Base-by-base conservation (phyloP, 352 stramenopile species). In the Achlya hypogyna region DNA sequence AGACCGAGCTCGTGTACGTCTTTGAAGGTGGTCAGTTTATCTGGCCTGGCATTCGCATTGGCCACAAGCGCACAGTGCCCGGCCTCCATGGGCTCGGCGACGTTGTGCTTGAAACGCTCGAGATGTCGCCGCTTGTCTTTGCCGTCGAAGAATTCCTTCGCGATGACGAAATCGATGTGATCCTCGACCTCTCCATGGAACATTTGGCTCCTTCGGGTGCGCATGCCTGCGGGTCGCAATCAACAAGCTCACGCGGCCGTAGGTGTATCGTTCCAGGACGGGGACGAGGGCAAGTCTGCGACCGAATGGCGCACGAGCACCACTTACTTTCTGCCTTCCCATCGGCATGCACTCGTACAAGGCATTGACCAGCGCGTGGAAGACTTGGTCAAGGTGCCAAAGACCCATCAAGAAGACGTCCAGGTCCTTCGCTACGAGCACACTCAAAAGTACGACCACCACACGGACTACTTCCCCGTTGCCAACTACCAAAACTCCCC, bases 11-110 rank as follows among this genome's bases (percentile, higher is more conserved):
- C 53, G 79, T 88, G 35, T 91, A 83, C 56, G 63, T 91, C 25
- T 88, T 91, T 53, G 82, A 91, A 69, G 79, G 82, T 42, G 82
- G 79, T 0, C 79, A 88, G 56, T 89, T 91, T 66, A 83, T 89
- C 62, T 91, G 82, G 79, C 82, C 82, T 20, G 82, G 79, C 1
- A 70, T 89, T 62, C 71, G 73, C 31, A 72, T 91, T 51, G 80
- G 80, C 53, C 78, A 89, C 72, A 86, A 86, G 69, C 82, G 81
- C 86, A 47, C 81, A 1, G 65, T 86, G 25, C 75, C 78, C 38
- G 45, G 86, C 62, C 66, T 84, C 1, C 74, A 69, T 29, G 78
- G 76, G 0, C 70, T 72, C 8, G 77, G 77, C 4, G 78, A 87
- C 52, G 42, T 87, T 10, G 69, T 75, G 29, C 54, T 89, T 34